Conservation (phyloP, 331 rosid genomes). For the Prunus yedoensis region DNA sequence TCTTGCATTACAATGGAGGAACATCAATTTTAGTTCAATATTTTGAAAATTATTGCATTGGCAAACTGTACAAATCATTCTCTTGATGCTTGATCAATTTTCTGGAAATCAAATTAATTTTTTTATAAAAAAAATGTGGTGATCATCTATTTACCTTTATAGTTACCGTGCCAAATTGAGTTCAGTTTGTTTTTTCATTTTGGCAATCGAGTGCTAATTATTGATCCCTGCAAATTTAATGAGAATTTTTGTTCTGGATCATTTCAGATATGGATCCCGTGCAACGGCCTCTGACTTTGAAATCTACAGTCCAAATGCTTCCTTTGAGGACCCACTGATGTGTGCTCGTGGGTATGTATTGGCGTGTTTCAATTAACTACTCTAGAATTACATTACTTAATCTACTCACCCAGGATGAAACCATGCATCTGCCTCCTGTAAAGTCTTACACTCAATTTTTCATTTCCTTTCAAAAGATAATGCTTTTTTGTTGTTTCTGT, state of each 20-base stretch:
- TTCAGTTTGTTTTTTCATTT: no score
- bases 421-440: background rate
- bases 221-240: background rate
- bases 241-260: conserved; percentile 1
- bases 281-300: conserved; percentile 72
- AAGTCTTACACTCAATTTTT: background rate
- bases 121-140: background rate
- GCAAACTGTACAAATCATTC: background rate
- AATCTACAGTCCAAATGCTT: conserved; percentile 63
- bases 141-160: background rate
- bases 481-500: no score
- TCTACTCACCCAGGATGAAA: background rate
- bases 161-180: background rate
- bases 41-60: background rate
- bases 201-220: no score
- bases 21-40: no score
- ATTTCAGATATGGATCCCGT: conserved; percentile 60
- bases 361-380: background rate
- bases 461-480: background rate
- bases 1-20: background rate
- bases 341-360: conserved; percentile 58
- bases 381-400: background rate
- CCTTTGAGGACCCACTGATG: conserved; percentile 91
- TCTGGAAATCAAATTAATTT: background rate
- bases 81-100: background rate